These are phyloP conservation scores for Madurella mycetomatis DNA, from an alignment of 2,329 filamentous ascomycete genomes.

Conservation along the genomic window DNA sequence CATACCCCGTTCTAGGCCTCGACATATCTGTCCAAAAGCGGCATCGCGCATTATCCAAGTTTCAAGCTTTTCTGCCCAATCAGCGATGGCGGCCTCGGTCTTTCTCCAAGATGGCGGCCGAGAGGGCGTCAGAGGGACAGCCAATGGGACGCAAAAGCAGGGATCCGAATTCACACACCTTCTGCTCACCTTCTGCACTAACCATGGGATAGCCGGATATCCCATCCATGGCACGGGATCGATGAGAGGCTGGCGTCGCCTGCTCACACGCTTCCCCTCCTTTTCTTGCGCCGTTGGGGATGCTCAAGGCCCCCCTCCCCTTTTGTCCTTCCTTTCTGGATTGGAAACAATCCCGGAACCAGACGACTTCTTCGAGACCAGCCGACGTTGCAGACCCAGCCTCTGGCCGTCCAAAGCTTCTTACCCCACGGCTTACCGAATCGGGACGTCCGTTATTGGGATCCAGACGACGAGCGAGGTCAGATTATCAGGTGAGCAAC, in stretches of 20 bases:
- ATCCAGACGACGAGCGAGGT: slow-evolving; percentile 13
- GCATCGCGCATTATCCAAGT: slow-evolving; percentile 20
- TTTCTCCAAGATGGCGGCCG: slow-evolving; percentile 23
- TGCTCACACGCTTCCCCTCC: slow-evolving; percentile 9
- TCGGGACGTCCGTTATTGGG: slow-evolving; percentile 14
- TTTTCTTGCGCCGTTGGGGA: slow-evolving; percentile 22
- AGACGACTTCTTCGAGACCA: slow-evolving; percentile 2
- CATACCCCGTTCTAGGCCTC: slow-evolving; percentile 5
- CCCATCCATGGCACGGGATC: slow-evolving; percentile 22
- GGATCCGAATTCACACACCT: slow-evolving; percentile 27
- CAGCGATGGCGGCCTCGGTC: slow-evolving; percentile 14
- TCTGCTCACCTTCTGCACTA: slow-evolving; percentile 27
- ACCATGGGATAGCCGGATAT: slow-evolving; percentile 20
- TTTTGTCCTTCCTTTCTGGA: slow-evolving; percentile 13
- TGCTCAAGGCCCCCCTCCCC: neutral
- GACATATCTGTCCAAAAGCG: slow-evolving; percentile 9
- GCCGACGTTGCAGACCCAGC: slow-evolving; percentile 2
- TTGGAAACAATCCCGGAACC: slow-evolving; percentile 8
- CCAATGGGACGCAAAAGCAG: slow-evolving; percentile 28
- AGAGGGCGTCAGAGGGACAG: slow-evolving; percentile 23
- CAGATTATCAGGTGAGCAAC: neutral
- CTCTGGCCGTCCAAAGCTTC: slow-evolving; percentile 4
- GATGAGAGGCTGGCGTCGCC: slow-evolving; percentile 20
- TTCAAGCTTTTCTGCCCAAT: slow-evolving; percentile 21
- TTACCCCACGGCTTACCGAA: slow-evolving; percentile 21